Evolutionary conservation across 1,139 yeast species (phyloP), one percentile per base, ranked within the genome.

Genomic region (Magnusiomyces clavatus): DNA sequence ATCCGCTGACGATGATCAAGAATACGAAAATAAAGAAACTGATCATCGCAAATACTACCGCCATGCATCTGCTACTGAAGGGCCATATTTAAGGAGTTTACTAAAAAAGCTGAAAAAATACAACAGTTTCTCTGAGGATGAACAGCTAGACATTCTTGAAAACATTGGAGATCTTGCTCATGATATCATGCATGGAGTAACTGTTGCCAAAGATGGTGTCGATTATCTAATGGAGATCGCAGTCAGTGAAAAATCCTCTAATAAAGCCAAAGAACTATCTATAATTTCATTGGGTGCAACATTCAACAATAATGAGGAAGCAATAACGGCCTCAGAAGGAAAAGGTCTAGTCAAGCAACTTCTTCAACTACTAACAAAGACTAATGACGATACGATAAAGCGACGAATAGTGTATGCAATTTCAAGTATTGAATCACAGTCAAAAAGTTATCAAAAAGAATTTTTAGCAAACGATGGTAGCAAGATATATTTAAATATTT

Each of bases 241-340:
- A 35, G 52, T 56, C 37, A 56, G 58, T 49, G 38, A 51, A 1
- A 55, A 54, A 31, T 57, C 55, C 4, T 48, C 56, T 3, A 36
- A 58, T 11, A 40, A 48, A 13, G 54, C 62, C 40, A 58, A 66
- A 49, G 67, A 69, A 51, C 54, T 62, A 13, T 61, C 71, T 13
- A 66, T 68, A 2, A 56, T 70, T 19, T 61, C 66, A 4, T 53
- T 70, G 35, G 71, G 72, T 1, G 68, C 72, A 3, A 60, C 63
- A 2, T 70, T 87, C 50, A 75, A 95, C 60, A 88, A 88, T 64
- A 88, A 88, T 62, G 82, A 82, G 0, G 78, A 77, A 2, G 90
- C 95, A 0, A 68, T 81, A 13, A 64, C 69, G 10, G 66, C 65
- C 12, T 43, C 58, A 16, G 49, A 57, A n/a, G 53, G 46, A 6